These are phyloP conservation scores for Pythium chondricola DNA, from an alignment of 352 stramenopile genomes.

Conservation along the genomic window DNA sequence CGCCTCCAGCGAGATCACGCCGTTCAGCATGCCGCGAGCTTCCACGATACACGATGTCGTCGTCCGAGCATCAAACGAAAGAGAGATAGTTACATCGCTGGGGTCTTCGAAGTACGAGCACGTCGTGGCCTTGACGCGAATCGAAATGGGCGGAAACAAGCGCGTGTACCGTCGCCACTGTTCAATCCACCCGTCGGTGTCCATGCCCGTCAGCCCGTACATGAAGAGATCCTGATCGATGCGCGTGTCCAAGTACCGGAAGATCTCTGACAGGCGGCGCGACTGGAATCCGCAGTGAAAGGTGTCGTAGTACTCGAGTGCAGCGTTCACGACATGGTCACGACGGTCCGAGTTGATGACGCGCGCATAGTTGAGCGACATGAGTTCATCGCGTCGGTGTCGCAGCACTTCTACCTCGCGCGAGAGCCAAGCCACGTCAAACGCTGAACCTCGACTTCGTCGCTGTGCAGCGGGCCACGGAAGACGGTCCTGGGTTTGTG, in stretches of 20 bases:
- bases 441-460: too few relatives aligned
- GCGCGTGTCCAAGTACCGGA: slow-evolving; percentile 3
- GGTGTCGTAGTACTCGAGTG: slow-evolving; percentile 9
- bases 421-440: too few relatives aligned
- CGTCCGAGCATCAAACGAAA: background rate
- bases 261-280: slow-evolving; percentile 3
- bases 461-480: too few relatives aligned
- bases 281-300: slow-evolving; percentile 4
- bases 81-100: background rate
- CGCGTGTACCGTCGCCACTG: slow-evolving; percentile 12
- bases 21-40: slow-evolving; percentile 1
- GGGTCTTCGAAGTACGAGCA: background rate
- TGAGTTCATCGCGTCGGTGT: slow-evolving; percentile 11
- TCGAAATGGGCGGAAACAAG: slow-evolving; percentile 3
- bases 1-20: background rate
- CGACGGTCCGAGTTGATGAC: slow-evolving; percentile 2
- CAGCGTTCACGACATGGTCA: slow-evolving; percentile 2
- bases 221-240: slow-evolving; percentile 2
- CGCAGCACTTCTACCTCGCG: slow-evolving; percentile 9
- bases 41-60: slow-evolving; percentile 4
- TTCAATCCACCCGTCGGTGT: slow-evolving; percentile 8
- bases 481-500: too few relatives aligned
- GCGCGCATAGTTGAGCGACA: slow-evolving; percentile 4
- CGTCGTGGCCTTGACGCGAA: background rate
- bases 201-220: slow-evolving; percentile 1